Percentiles rank a stretch among this genome's conserved stretches.
phyloP scores from a whole-genome alignment of 257 asterid species.

The Solanum chiquidenum region DNA sequence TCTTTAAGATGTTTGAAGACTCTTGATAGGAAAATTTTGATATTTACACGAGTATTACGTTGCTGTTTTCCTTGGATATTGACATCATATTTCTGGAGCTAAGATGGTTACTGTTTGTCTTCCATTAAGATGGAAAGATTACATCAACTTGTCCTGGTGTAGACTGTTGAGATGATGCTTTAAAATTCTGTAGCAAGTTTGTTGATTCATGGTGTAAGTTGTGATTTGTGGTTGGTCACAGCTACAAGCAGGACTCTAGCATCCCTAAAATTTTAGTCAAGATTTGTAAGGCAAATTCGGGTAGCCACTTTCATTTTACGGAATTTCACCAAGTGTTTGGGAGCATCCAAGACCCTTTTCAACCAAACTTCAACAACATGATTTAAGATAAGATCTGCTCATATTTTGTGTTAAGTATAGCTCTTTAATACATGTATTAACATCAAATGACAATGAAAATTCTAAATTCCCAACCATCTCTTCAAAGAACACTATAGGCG shows the following conservation, averaged over 20 bases:
- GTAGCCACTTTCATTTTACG: not conserved
- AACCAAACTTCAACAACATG: not conserved
- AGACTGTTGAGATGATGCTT: not conserved
- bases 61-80: not conserved
- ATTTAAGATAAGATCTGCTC: not conserved
- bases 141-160: not conserved
- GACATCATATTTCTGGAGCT: not conserved
- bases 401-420: not conserved
- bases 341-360: not conserved
- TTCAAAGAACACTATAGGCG: not conserved
- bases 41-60: not conserved
- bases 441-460: not conserved
- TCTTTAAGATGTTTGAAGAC: not conserved
- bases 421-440: not conserved
- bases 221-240: not conserved
- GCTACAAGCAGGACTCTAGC: not conserved
- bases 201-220: not conserved
- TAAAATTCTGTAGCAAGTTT: not conserved
- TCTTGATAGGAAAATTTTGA: not conserved
- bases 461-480: not conserved
- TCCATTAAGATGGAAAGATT: not conserved
- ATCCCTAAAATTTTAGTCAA: not conserved
- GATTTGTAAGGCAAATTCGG: not conserved
- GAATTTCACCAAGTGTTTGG: not conserved
- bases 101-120: not conserved